These are phyloP conservation scores for Penicillium mononematosum DNA, from an alignment of 495 filamentous ascomycete species.

Conservation along the genomic window DNA sequence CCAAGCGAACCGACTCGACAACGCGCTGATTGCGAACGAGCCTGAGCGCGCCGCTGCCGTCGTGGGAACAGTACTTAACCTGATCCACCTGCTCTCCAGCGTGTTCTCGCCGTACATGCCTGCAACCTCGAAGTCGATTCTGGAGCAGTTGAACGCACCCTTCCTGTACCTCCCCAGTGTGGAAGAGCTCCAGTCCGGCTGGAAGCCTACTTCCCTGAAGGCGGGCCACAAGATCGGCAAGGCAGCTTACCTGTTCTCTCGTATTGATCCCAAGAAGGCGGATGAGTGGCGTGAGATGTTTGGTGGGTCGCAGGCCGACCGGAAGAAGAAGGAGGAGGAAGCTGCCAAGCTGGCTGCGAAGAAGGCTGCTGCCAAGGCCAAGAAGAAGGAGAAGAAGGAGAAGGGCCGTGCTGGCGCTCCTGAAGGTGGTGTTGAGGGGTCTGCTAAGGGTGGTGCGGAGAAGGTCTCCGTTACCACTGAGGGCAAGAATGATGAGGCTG, in stretches of 20 bases:
- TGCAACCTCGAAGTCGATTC: slow-evolving; percentile 70
- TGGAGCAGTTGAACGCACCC: slow-evolving; percentile 66
- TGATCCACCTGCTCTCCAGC: slow-evolving; percentile 75
- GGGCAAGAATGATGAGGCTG: slow-evolving; percentile 30
- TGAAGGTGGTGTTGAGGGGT: slow-evolving; percentile 30
- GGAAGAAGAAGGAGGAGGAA: slow-evolving; percentile 64
- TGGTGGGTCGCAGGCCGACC: slow-evolving; percentile 69
- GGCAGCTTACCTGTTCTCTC: slow-evolving; percentile 78
- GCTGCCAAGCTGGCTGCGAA: slow-evolving; percentile 55
- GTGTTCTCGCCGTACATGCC: slow-evolving; percentile 84
- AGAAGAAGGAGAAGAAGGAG: slow-evolving; percentile 60
- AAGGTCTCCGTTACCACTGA: slow-evolving; percentile 23
- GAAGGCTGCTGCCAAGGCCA: slow-evolving; percentile 56
- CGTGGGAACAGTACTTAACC: slow-evolving; percentile 76
- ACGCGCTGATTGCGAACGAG: slow-evolving; percentile 68
- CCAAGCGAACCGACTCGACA: slow-evolving; percentile 79
- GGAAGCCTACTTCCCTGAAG: slow-evolving; percentile 60
- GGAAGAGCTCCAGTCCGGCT: slow-evolving; percentile 48
- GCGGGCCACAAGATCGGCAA: slow-evolving; percentile 79
- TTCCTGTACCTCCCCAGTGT: slow-evolving; percentile 62
- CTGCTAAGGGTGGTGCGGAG: slow-evolving; percentile 39
- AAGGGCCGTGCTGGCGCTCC: slow-evolving; percentile 30
- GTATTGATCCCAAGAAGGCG: slow-evolving; percentile 78
- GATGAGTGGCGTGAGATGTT: slow-evolving; percentile 78
- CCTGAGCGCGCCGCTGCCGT: slow-evolving; percentile 74